Base-by-base conservation (phyloP, 345 rosid genomes). In the Eucalyptus decipiens region DNA sequence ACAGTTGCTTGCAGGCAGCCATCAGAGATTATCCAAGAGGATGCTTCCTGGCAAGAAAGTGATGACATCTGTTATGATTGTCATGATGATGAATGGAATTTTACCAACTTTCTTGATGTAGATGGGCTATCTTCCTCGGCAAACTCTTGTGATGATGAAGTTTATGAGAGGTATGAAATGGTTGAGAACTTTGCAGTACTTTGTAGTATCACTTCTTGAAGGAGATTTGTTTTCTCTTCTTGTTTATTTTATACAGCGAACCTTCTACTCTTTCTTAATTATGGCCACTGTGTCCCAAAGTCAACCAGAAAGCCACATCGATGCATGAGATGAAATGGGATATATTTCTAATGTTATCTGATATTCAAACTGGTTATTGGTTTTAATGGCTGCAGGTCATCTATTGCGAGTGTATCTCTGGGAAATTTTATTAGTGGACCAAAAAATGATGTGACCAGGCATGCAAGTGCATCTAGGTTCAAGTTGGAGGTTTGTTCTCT, bases 121-220 rank as follows among this genome's bases (percentile, higher is more conserved):
- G 99, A 95, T n/a, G 95, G 97, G 97, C 92, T 94, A 86, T 98
- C 99, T 90, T 97, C 99, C 86, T 96, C 99, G 17, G 99, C 96
- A 88, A 96, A 96, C 94, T 96, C 98, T 18, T 94, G 94, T 19
- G 98, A 97, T 87, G 99, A 95, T 87, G 98, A 97, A 89, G 89
- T 88, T 67, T 92, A 88, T 89, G 96, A 93, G 88, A 96, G 99
- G 99, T 98, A 93, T 43, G 69, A 51, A 51, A 37, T 76, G 47
- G 30, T 76, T 40, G 83, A 76, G 28, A 40, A 43, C 83, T 37
- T 76, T 19, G 83, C 80, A 67, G 80, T 67, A 67, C 80, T 32
- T 67, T 5, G 23, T 15, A 76, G 83, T 76, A 21, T 37, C 0
- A 21, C 47, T 76, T 40, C 9, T 76, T 21, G 28, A 23, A 40